Evolutionary conservation across 2,329 filamentous ascomycete genomes (phyloP), one percentile per base, ranked within the genome.

Genomic region (Sclerotinia spermophila): DNA sequence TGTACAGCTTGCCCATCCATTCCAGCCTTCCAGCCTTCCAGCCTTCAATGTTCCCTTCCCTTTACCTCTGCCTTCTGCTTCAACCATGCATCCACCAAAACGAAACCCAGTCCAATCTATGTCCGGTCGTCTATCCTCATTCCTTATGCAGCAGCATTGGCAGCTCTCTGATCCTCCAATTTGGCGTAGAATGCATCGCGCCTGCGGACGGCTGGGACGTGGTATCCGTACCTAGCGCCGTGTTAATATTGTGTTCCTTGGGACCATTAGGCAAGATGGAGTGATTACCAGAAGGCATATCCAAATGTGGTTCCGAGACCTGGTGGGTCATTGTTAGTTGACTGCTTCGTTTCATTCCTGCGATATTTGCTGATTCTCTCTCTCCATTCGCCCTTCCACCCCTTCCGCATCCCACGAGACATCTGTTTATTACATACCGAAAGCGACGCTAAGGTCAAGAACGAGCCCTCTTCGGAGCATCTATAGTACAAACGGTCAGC

Each of bases 401-500:
- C 53, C 21, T 53, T 27, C 24, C 7, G 19, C 33, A 27, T 24
- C 30, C 42, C 60, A 35, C 27, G 2, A 30, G 27, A 53, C 33
- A 44, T 27, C 30, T 17, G 51, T 67, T 38, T 35, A 56, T 68
- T 27, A 77, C 85, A 76, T 81, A 87, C 86, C 86, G 78, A 86
- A 81, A 73, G 85, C 84, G 78, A 87, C 83, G 74, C 84, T 84
- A 76, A 88, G 82, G 79, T 88, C 86, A 79, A 88, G 83, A 77
- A 88, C 85, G 75, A 87, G 81, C 79, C 84, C 82, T 79, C 85
- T 81, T 77, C 85, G 84, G 82, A 87, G 85, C 85, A 87, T 87
- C 86, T 87, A 78, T 33, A 73, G 69, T 51, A 61, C 59, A 67
- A 55, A 71, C 75, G 75, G 73, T 79, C 74, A 79, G 78, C 74